Evolutionary conservation across 1,139 yeast species (phyloP).

Genomic region (Saccharomyces hybrid): DNA sequence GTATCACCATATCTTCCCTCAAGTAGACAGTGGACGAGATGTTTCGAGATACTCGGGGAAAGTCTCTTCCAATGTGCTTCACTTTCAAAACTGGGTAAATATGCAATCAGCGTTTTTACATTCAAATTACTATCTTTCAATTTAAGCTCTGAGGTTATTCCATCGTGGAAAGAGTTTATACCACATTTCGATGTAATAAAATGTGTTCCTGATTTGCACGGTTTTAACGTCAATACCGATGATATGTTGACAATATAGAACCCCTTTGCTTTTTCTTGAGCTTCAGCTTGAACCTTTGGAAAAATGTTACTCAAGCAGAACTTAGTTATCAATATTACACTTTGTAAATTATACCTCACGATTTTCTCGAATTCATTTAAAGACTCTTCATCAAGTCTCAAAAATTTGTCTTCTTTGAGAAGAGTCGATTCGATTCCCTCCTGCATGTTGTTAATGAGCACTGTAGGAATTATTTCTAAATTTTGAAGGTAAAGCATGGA

Average conservation of each 20-base stretch:
- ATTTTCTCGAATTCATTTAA: conserved; percentile 8
- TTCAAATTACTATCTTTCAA: background rate
- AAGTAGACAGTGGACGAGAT: background rate
- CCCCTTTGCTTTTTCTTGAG: conserved; percentile 1
- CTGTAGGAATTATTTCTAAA: conserved; percentile 7
- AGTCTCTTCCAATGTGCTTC: conserved; percentile 4
- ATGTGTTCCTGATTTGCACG: conserved; percentile 9
- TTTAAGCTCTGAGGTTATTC: conserved; percentile 18
- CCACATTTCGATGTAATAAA: conserved; percentile 20
- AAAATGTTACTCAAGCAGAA: conserved; percentile 14
- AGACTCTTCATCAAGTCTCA: conserved; percentile 4
- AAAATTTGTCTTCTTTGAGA: background rate
- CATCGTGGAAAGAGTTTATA: conserved; percentile 23
- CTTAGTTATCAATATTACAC: conserved; percentile 20
- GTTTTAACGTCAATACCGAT: conserved; percentile 8
- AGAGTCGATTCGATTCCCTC: conserved; percentile 10
- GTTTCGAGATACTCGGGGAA: conserved; percentile 6
- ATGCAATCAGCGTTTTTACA: conserved; percentile 12
- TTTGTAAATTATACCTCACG: conserved; percentile 15
- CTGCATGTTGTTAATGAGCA: conserved; percentile 21
- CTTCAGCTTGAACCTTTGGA: conserved; percentile 6
- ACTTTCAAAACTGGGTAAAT: conserved; percentile 9
- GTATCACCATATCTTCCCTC: conserved; percentile 6
- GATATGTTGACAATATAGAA: conserved; percentile 15
- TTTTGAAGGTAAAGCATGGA: conserved; percentile 8